A percentile compares a stretch with the other conserved stretches of the same genome.
phyloP scores from a whole-genome alignment of 75 land plant genomes.

The Selaginella tamariscina region DNA sequence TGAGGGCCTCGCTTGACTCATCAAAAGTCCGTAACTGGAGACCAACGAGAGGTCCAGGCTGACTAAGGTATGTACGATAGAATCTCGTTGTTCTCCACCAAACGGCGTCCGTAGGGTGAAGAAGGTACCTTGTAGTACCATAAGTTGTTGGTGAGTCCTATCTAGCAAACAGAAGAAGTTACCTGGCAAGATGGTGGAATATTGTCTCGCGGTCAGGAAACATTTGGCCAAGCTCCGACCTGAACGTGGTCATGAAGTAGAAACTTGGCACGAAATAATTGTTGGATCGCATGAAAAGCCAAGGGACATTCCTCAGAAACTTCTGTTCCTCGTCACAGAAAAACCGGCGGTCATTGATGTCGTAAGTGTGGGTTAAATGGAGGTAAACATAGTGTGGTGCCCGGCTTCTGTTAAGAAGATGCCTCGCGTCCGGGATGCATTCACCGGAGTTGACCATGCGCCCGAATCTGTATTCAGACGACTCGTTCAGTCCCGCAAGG shows the following conservation, averaged over 20 bases:
- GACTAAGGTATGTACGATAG: conserved; percentile 47
- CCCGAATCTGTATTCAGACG: conserved; percentile 43
- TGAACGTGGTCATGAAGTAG: conserved; percentile 36
- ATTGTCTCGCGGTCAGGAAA: conserved; percentile 62
- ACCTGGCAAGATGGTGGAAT: conserved; percentile 67
- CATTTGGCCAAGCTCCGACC: conserved; percentile 40
- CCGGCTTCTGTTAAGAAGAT: neutral
- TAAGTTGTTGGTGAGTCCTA: no score
- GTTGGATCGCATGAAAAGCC: conserved; percentile 56
- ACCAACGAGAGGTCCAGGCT: conserved; percentile 51
- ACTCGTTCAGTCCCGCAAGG: conserved; percentile 27
- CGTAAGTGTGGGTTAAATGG: conserved; percentile 50
- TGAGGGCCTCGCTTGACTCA: neutral
- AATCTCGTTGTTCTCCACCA: conserved; percentile 63
- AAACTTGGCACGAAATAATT: conserved; percentile 69
- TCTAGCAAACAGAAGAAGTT: no score
- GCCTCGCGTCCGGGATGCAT: neutral
- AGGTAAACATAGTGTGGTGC: conserved; percentile 33
- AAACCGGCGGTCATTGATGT: conserved; percentile 50
- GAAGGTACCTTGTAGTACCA: conserved; percentile 61
- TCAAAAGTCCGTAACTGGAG: conserved; percentile 55
- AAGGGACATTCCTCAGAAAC: conserved; percentile 33
- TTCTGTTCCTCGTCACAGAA: conserved; percentile 69
- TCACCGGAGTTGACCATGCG: conserved; percentile 29
- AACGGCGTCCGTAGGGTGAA: conserved; percentile 63